Evolutionary conservation across 257 asterid genomes (phyloP).

Genomic region (Lavandula angustifolia): DNA sequence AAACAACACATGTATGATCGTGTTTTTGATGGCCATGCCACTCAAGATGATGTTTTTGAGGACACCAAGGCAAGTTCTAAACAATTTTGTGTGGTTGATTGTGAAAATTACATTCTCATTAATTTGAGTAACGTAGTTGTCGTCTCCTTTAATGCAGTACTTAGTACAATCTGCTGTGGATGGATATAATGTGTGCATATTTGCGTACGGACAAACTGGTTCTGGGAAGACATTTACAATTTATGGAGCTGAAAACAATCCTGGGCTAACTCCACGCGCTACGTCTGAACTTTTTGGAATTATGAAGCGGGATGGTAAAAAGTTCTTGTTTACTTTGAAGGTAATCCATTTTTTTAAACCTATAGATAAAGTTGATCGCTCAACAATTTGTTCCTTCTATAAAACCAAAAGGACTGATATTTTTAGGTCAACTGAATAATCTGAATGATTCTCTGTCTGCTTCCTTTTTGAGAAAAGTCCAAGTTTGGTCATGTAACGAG

Average conservation of each 20-base stretch:
- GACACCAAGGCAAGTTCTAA: conserved; percentile 81
- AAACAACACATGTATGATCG: conserved; percentile 93
- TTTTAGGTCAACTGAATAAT: neutral
- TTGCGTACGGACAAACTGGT: conserved; percentile 99
- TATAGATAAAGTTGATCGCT: conserved; percentile 25
- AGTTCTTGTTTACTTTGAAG: conserved; percentile 77
- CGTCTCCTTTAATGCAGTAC: conserved; percentile 54
- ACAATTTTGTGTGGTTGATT: conserved; percentile 1
- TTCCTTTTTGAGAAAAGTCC: neutral
- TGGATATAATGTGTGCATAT: conserved; percentile 94
- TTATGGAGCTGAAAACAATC: conserved; percentile 80
- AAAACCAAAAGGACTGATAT: neutral
- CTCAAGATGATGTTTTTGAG: conserved; percentile 88
- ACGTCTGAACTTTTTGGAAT: conserved; percentile 79
- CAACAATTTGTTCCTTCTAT: neutral
- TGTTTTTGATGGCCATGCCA: conserved; percentile 76
- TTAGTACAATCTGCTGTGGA: conserved; percentile 96
- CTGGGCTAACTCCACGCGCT: conserved; percentile 97
- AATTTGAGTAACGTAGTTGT: conserved; percentile 20
- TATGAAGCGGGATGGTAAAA: conserved; percentile 72
- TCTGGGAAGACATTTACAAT: conserved; percentile 97
- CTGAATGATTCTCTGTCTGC: neutral
- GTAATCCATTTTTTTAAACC: conserved; percentile 40
- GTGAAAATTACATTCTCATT: conserved; percentile 22
- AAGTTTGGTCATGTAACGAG: too few relatives aligned